Base-by-base conservation (phyloP, 176 grass and related monocot genomes). In the Urochloa ruziziensis region DNA sequence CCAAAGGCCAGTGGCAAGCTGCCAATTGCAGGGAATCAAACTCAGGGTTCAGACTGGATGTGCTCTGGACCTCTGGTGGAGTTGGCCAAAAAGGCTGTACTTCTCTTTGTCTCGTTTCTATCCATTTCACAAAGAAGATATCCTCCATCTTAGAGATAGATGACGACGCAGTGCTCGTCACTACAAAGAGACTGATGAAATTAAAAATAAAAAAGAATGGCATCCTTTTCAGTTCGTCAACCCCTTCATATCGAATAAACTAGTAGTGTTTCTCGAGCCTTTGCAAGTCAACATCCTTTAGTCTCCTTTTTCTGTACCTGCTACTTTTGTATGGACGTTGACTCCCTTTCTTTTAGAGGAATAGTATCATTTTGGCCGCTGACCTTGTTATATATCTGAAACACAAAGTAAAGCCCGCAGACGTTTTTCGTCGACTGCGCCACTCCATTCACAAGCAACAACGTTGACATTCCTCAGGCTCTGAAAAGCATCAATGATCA, bases 211-310 rank as follows among this genome's bases (percentile, higher is more conserved):
- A 34, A 66, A 17, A 72, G 3, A 46, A 3, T 21, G 10, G 1
- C 29, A 35, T 79, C 51, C 37, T 64, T 72, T 73, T 73, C 74
- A n/a, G 43, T 70, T 77, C 11, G 62, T 89, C 77, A 85, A 85
- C 82, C 75, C 27, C 19, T 44, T 36, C 21, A 18, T 21, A 18
- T 21, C 8, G 7, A 70, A 77, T 52, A 46, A 85, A 81, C 70
- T 51, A 33, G 25, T 15, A 75, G 0, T 32, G n/a, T 13, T 17
- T 2, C 6, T 24, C 4, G 13, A 76, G 56, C 56, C 44, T 21
- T 28, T 14, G 1, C 10, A 77, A 77, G 83, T 86, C 83, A 86
- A 48, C 51, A 17, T 82, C 47, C 70, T 17, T 29, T 75, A 33
- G 19, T 33, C 12, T 21, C 42, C 43, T 2, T 59, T 83, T 88